Percentiles rank a stretch among this genome's conserved stretches.
These are phyloP conservation scores for Heritiera fomes DNA, from an alignment of 345 rosid genomes.

Conservation along the genomic window DNA sequence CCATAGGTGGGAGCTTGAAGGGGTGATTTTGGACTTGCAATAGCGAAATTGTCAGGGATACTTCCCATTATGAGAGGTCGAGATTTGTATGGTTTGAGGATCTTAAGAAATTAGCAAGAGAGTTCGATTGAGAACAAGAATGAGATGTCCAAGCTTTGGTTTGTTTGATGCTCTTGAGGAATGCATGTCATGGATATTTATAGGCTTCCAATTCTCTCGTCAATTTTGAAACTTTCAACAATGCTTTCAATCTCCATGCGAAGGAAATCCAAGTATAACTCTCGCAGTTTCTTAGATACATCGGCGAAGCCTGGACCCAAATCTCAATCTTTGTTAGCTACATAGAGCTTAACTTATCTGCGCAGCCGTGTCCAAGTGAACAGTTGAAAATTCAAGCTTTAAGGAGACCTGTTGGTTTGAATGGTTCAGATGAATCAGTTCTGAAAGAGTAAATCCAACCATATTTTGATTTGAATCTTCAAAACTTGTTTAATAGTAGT, in stretches of 20 bases:
- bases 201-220: neutral
- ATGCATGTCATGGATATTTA: neutral
- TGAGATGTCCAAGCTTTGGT: neutral
- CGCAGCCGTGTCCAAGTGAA: neutral
- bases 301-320: neutral
- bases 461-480: neutral
- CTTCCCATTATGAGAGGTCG: neutral
- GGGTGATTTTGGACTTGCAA: too few relatives aligned
- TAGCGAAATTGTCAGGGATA: neutral
- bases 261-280: neutral
- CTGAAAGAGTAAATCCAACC: neutral
- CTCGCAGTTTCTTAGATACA: neutral
- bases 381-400: neutral
- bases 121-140: neutral
- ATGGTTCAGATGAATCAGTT: neutral
- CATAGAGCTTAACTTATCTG: neutral
- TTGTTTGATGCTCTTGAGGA: neutral
- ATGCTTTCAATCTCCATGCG: neutral
- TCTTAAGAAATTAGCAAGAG: neutral
- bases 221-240: slow-evolving; percentile 8
- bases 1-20: too few relatives aligned
- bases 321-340: neutral
- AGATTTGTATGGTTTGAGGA: neutral
- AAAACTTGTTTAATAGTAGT: neutral
- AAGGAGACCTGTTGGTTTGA: neutral